phyloP scores from a whole-genome alignment of 1,284 basidiomycete species.

The Mycena sp. region DNA sequence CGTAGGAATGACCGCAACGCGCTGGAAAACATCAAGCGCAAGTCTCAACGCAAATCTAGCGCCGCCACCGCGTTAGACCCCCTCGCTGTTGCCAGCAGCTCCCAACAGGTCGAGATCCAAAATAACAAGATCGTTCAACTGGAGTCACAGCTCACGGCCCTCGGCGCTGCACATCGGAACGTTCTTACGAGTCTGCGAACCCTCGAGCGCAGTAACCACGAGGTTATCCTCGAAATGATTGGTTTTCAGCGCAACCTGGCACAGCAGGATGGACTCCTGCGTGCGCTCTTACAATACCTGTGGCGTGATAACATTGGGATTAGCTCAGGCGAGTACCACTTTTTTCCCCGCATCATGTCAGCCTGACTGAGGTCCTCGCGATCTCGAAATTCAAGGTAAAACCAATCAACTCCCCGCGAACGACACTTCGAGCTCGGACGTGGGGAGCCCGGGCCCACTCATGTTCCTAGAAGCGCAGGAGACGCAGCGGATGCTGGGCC shows the following conservation, averaged over 20 bases:
- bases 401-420: conserved; percentile 28
- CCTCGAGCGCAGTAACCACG: conserved; percentile 82
- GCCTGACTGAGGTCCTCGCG: conserved; percentile 16
- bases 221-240: conserved; percentile 85
- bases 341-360: conserved; percentile 32
- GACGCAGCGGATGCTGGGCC: conserved; percentile 40
- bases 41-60: conserved; percentile 72
- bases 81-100: conserved; percentile 8
- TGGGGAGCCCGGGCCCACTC: conserved; percentile 36
- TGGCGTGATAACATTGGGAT: conserved; percentile 70
- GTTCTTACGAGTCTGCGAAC: conserved; percentile 61
- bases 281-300: conserved; percentile 85
- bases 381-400: conserved; percentile 32
- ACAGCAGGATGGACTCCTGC: conserved; percentile 88
- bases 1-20: conserved; percentile 86
- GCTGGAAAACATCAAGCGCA: conserved; percentile 95
- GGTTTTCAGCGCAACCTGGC: conserved; percentile 87
- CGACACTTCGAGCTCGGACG: conserved; percentile 23
- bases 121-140: conserved; percentile 27
- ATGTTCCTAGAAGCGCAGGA: conserved; percentile 71
- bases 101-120: conserved; percentile 9
- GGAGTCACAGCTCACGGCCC: conserved; percentile 29
- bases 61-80: conserved; percentile 37
- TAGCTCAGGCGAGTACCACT: conserved; percentile 46
- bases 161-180: conserved; percentile 32